Evolutionary conservation across 2,329 filamentous ascomycete species (phyloP), one percentile per base, ranked within the genome.

Genomic region (Xylaria sp.): DNA sequence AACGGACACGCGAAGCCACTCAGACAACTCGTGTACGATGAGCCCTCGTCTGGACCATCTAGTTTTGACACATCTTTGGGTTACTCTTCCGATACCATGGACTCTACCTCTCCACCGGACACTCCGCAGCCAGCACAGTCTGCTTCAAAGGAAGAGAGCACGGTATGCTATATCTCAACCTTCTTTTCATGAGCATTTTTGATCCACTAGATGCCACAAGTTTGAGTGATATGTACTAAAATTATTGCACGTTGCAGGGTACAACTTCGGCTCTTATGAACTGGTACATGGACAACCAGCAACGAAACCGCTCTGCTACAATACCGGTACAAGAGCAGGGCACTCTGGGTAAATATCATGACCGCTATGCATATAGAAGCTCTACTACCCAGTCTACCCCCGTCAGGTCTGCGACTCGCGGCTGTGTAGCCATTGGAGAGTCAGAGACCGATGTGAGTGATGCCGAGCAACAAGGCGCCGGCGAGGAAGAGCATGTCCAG

Each of bases 361-460:
- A 5, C 41, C 18, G 9, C 39, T 15, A 5, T 18, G 50, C n/a
- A n/a, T 7, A 62, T 28, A 46, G 20, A 39, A n/a, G 13, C 13
- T 57, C 34, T 20, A 60, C 66, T 8, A 20, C 62, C 2, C 46
- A 52, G 23, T 65, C 63, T 25, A 50, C 63, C 7, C 58, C 67
- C 6, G 56, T 51, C 25, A 54, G 55, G 18, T 9, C 15, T 20
- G 50, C 15, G 23, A 10, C 37, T 32, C 63, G 25, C 23, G 37
- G 28, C 6, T 3, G 18, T 20, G 41, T 1, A 7, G 10, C 51
- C 25, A 39, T 23, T 37, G 23, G 2, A n/a, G 54, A 48, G 20
- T 37, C 44, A 18, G n/a, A 50, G 20, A 13, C 44, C 13, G 2
- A 10, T 8, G 15, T 46, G 18, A 18, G 12, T 34, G 20, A 37